Evolutionary conservation across 176 grass and related monocot species (phyloP).

Genomic region (Dendrocalamus sinicus): DNA sequence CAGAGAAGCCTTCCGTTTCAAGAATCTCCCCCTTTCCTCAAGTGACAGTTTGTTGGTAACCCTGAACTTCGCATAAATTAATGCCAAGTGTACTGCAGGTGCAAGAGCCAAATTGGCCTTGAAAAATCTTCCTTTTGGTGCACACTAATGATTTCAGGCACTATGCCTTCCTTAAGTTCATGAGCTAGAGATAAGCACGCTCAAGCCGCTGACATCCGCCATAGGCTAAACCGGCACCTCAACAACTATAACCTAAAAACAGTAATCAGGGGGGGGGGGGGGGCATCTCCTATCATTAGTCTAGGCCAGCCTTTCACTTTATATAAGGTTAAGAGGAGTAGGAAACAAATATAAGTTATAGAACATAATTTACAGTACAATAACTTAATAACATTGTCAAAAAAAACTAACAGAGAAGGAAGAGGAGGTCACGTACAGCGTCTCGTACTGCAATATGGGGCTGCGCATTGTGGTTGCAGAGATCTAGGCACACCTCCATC

Average conservation of each 20-base stretch:
- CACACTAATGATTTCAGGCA: constrained; percentile 11
- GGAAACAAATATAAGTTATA: constrained; percentile 31
- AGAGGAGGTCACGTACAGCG: constrained; percentile 61
- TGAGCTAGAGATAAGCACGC: constrained; percentile 32
- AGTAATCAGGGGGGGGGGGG: neutral
- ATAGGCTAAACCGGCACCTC: constrained; percentile 2
- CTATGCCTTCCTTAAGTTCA: constrained; percentile 30
- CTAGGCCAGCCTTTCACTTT: constrained; percentile 26
- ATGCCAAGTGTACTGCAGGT: constrained; percentile 22
- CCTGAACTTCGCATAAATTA: constrained; percentile 17
- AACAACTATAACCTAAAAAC: constrained; percentile 30
- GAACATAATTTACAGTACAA: constrained; percentile 25
- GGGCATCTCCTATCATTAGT: constrained; percentile 8
- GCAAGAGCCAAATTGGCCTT: constrained; percentile 37
- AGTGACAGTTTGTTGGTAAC: constrained; percentile 53
- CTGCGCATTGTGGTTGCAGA: constrained; percentile 80
- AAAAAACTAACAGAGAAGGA: constrained; percentile 37
- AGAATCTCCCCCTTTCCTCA: constrained; percentile 58
- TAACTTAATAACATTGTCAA: constrained; percentile 34
- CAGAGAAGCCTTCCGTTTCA: constrained; percentile 46
- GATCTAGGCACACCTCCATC: constrained; percentile 97
- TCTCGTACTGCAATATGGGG: constrained; percentile 90
- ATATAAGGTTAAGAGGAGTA: constrained; percentile 9
- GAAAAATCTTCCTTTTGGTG: constrained; percentile 35
- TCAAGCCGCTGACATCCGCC: constrained; percentile 31